These are phyloP conservation scores for Candida glaebosa DNA, from an alignment of 805 yeast species.

Conservation along the genomic window DNA sequence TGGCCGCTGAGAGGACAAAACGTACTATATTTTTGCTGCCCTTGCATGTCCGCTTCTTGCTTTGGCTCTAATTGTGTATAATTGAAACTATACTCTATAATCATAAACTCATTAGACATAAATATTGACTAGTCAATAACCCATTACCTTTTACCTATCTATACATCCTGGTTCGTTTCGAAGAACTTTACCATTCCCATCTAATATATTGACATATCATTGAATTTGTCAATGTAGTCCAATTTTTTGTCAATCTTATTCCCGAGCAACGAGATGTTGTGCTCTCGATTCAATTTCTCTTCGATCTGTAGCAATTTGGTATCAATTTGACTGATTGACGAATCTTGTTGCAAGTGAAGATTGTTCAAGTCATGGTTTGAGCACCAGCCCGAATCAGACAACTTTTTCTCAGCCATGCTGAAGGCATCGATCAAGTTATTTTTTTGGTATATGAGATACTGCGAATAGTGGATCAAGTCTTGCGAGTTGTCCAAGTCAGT, in stretches of 20 bases:
- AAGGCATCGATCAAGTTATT: conserved; percentile 30
- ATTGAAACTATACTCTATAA: not conserved
- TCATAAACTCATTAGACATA: conserved; percentile 2
- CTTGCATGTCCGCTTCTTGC: too few relatives aligned
- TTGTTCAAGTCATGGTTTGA: conserved; percentile 38
- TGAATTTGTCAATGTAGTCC: not conserved
- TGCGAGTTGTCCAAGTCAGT: conserved; percentile 22
- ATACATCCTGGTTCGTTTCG: conserved; percentile 1
- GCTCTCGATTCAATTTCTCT: conserved; percentile 30
- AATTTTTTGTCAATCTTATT: not conserved
- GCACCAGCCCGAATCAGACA: conserved; percentile 40
- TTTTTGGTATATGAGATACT: conserved; percentile 32
- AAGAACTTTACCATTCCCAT: not conserved
- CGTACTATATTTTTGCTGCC: too few relatives aligned
- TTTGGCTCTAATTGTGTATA: not conserved
- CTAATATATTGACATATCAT: not conserved
- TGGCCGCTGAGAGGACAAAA: too few relatives aligned
- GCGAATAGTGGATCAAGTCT: conserved; percentile 24
- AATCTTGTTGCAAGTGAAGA: conserved; percentile 35
- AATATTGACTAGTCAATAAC: not conserved
- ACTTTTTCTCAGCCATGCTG: conserved; percentile 27
- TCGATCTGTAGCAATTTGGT: conserved; percentile 35
- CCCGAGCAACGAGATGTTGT: conserved; percentile 20
- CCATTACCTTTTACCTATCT: not conserved
- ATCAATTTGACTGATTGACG: conserved; percentile 36